Evolutionary conservation across 805 yeast species (phyloP), one percentile per base, ranked within the genome.

Genomic region (Clavispora asparagi): DNA sequence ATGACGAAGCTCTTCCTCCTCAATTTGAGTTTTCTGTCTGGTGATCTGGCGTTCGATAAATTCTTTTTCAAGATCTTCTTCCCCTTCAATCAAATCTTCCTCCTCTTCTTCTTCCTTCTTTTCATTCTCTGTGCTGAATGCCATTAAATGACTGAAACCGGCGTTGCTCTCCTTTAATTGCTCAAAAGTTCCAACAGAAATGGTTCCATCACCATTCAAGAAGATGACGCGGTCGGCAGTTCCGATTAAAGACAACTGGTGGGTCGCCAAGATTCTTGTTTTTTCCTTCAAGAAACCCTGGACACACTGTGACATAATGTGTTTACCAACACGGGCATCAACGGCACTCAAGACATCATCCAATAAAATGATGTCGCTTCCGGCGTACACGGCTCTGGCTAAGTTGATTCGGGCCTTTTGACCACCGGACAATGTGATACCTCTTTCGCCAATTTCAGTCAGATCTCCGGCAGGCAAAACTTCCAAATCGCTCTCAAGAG

Each of bases 301-400:
- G 39, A 88, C 62, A 64, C 96, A 88, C 36, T 79, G 71, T 44
- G 79, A 74, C 77, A 87, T 79, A 43, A 87, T 85, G 56, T 83
- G 89, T 46, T 78, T 78, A n/a, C 94, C 95, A 39, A 87, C 95
- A 57, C 87, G 81, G 29, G 92, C 89, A 64, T 87, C 95, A 7
- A 87, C 95, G 6, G 95, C 95, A 67, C 87, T 80, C 47, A 87
- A 71, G 13, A 87, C 89, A 60, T 87, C 95, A 60, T 87, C 95
- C 43, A 87, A 64, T 42, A 87, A 63, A 36, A 83, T 74, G 23
- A 86, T 82, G 57, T 85, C 89, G 16, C 77, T 76, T 26, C 81
- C 73, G 12, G 83, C 79, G 58, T 87, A 87, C 2, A 85, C 88
- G 2, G 92, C 85, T 60, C 95, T 75, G 4, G 95, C 95, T 49